A percentile compares a stretch with the other conserved stretches of the same genome.
These are phyloP conservation scores for Acacia confusa DNA, from an alignment of 306 rosid species.

Conservation along the genomic window DNA sequence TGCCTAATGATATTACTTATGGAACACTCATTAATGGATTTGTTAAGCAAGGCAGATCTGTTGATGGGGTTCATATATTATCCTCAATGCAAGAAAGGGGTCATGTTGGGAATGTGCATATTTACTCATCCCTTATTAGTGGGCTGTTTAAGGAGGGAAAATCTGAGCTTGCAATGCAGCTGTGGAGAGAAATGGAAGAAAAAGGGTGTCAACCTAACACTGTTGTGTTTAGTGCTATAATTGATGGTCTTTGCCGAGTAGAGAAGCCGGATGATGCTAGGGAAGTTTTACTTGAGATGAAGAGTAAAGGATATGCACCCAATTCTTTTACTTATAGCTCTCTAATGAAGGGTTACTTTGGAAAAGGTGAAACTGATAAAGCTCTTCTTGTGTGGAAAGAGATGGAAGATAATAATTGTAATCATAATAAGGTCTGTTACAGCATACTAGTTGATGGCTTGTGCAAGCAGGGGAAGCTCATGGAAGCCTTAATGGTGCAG, in stretches of 20 bases:
- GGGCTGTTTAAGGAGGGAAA: constrained; percentile 88
- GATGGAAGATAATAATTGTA: constrained; percentile 44
- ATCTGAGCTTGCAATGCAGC: constrained; percentile 54
- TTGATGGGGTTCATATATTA: constrained; percentile 65
- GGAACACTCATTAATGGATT: constrained; percentile 86
- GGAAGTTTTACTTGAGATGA: constrained; percentile 63
- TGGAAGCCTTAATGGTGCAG: constrained; percentile 85
- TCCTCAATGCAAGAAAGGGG: constrained; percentile 78
- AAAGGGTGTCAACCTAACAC: constrained; percentile 71
- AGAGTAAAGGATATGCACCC: constrained; percentile 57
- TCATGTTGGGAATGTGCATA: constrained; percentile 57
- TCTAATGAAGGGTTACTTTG: constrained; percentile 78
- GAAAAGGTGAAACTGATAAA: constrained; percentile 53
- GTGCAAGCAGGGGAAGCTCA: constrained; percentile 70
- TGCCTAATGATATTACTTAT: constrained; percentile 85
- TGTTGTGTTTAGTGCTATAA: constrained; percentile 67
- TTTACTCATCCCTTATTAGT: constrained; percentile 80
- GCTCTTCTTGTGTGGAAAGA: constrained; percentile 87
- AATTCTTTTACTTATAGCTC: constrained; percentile 78
- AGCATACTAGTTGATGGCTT: constrained; percentile 79
- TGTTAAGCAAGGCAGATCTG: constrained; percentile 74
- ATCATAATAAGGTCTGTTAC: constrained; percentile 61
- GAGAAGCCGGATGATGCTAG: constrained; percentile 73
- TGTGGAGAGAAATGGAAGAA: constrained; percentile 77
- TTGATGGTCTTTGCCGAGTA: constrained; percentile 86